phyloP scores from a whole-genome alignment of 2,329 filamentous ascomycete genomes.

The Fusarium fujikuroi region DNA sequence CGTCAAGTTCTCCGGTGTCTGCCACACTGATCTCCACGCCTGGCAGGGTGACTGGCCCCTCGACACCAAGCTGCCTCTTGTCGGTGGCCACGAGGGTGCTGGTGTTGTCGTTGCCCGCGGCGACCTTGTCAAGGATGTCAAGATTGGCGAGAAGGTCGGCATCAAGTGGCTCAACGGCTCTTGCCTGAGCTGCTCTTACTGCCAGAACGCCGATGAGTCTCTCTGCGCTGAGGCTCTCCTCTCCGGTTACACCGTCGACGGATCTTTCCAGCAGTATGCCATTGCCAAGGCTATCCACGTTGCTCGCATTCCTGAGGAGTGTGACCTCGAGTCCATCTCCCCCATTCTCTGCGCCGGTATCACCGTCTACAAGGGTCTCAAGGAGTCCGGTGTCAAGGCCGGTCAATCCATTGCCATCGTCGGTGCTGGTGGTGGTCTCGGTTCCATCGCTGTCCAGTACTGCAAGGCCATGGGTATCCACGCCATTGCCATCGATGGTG shows the following conservation, averaged over 20 bases:
- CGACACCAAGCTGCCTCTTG: conserved; percentile 81
- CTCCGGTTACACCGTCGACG: conserved; percentile 93
- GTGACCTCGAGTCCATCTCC: conserved; percentile 79
- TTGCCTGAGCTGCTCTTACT: conserved; percentile 86
- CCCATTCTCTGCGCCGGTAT: conserved; percentile 87
- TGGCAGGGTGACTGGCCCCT: conserved; percentile 93
- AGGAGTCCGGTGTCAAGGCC: conserved; percentile 79
- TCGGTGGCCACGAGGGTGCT: conserved; percentile 84
- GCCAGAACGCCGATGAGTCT: conserved; percentile 82
- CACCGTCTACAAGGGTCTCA: conserved; percentile 91
- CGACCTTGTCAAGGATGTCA: conserved; percentile 78
- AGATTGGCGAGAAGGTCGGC: conserved; percentile 86
- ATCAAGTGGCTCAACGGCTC: conserved; percentile 95
- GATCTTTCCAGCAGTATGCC: conserved; percentile 92
- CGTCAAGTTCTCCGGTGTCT: conserved; percentile 90
- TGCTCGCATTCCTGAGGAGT: conserved; percentile 81
- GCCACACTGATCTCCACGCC: conserved; percentile 85
- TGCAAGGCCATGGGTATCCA: conserved; percentile 89
- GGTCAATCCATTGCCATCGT: conserved; percentile 86
- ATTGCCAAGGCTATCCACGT: conserved; percentile 89
- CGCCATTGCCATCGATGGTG: conserved; percentile 83
- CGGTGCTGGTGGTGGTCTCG: conserved; percentile 86
- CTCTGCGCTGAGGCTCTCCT: conserved; percentile 80
- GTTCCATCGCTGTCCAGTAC: conserved; percentile 84
- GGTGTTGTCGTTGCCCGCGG: conserved; percentile 85